Evolutionary conservation across 2,329 filamentous ascomycete genomes (phyloP).

Genomic region (Tolypocladium ophioglossoides): DNA sequence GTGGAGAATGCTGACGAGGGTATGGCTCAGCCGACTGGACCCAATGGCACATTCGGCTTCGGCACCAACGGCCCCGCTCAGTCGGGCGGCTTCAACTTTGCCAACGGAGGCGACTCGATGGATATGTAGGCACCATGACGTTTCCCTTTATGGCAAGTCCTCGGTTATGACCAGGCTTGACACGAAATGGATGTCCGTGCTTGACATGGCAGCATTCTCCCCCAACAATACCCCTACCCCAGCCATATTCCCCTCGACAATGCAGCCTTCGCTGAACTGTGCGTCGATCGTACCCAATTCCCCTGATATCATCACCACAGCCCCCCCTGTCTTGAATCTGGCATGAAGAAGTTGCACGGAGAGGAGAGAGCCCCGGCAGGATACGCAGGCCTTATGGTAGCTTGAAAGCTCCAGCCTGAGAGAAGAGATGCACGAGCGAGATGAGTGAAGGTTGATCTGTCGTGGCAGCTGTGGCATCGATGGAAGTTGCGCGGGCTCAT

Average conservation of each 20-base stretch:
- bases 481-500: constrained; percentile 5
- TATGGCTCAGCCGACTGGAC: constrained; percentile 58
- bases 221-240: constrained; percentile 4
- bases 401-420: constrained; percentile 54
- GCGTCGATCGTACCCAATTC: constrained; percentile 11
- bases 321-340: constrained; percentile 21
- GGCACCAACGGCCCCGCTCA: constrained; percentile 52
- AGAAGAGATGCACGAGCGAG: constrained; percentile 17
- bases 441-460: constrained; percentile 8
- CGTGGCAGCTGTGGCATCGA: constrained; percentile 6
- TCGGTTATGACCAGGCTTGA: background rate
- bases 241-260: constrained; percentile 8
- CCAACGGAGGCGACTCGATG: constrained; percentile 57
- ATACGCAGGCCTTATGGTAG: constrained; percentile 44
- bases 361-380: constrained; percentile 12
- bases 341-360: constrained; percentile 25
- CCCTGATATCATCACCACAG: constrained; percentile 20
- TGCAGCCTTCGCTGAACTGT: constrained; percentile 15
- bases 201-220: constrained; percentile 3
- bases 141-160: background rate
- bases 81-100: constrained; percentile 88
- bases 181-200: background rate
- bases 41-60: constrained; percentile 71
- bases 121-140: constrained; percentile 37
- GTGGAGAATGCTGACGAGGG: constrained; percentile 83